A percentile compares a stretch with the other conserved stretches of the same genome.
phyloP scores from a whole-genome alignment of 1,139 yeast genomes.

The Scheffersomyces quercinus region DNA sequence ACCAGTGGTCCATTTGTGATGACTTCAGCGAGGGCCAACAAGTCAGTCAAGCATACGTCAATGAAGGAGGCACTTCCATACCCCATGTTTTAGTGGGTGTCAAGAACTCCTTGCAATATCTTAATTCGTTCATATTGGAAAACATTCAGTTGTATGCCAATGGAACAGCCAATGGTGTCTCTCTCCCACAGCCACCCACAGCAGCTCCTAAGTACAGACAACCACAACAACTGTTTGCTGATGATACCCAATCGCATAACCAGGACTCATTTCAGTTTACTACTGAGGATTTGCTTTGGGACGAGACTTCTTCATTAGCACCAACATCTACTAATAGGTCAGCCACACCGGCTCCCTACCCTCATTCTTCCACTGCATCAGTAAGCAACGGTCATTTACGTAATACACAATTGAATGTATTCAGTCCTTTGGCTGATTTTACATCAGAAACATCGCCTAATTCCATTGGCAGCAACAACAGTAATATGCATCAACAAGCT shows the following conservation, averaged over 20 bases:
- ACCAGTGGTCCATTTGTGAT: conserved; percentile 82
- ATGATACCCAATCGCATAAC: conserved; percentile 2
- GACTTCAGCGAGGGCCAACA: conserved; percentile 83
- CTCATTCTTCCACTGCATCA: conserved; percentile 13
- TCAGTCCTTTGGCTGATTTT: conserved; percentile 28
- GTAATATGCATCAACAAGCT: neutral
- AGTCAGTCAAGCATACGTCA: conserved; percentile 63
- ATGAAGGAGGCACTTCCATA: conserved; percentile 50
- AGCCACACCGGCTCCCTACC: conserved; percentile 12
- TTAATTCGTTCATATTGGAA: conserved; percentile 56
- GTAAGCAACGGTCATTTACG: conserved; percentile 2
- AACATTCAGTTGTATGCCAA: conserved; percentile 17
- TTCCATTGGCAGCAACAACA: conserved; percentile 18
- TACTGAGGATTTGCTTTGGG: neutral
- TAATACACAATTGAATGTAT: conserved; percentile 10
- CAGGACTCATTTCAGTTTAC: neutral
- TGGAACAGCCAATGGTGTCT: neutral
- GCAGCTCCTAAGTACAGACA: neutral
- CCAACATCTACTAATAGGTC: conserved; percentile 1
- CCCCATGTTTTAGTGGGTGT: conserved; percentile 60
- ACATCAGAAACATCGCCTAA: conserved; percentile 26
- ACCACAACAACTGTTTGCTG: conserved; percentile 1
- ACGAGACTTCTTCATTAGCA: neutral
- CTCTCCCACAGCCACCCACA: neutral
- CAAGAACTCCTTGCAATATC: conserved; percentile 50